phyloP scores from a whole-genome alignment of 768 basidiomycete genomes.

The Naematelia encephala region DNA sequence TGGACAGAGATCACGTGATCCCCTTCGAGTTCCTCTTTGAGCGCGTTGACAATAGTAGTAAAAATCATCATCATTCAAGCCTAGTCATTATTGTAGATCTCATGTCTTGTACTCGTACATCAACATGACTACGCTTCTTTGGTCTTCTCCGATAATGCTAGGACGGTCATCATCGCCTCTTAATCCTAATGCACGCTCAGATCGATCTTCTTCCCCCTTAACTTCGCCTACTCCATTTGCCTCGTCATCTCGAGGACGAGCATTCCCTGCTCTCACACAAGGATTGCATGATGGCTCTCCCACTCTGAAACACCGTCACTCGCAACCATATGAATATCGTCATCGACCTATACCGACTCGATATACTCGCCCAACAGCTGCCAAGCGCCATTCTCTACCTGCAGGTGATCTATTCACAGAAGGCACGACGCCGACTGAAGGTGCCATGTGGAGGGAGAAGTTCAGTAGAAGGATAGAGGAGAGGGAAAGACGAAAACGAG shows the following conservation, averaged over 20 bases:
- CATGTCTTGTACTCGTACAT: not conserved
- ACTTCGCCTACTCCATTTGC: constrained; percentile 20
- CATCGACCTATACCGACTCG: constrained; percentile 1
- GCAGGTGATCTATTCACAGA: constrained; percentile 10
- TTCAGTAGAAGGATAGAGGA: constrained; percentile 32
- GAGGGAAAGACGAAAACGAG: constrained; percentile 23
- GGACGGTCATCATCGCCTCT: constrained; percentile 28
- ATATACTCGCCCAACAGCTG: constrained; percentile 8
- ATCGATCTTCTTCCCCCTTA: constrained; percentile 21
- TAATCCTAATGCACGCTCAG: constrained; percentile 10
- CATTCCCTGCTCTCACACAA: not conserved
- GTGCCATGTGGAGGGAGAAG: constrained; percentile 33
- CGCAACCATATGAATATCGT: not conserved
- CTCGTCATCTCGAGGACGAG: constrained; percentile 7
- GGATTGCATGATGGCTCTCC: constrained; percentile 22
- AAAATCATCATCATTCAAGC: no score
- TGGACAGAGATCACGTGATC: not conserved
- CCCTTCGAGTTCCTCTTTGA: not conserved
- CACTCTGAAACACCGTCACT: constrained; percentile 5
- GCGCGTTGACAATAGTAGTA: no score
- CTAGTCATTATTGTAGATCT: not conserved
- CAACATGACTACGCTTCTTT: not conserved
- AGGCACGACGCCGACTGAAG: constrained; percentile 35
- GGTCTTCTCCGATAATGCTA: constrained; percentile 6
- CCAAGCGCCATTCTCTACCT: not conserved